Evolutionary conservation across 495 filamentous ascomycete species (phyloP).

Genomic region (Neurospora sp.): DNA sequence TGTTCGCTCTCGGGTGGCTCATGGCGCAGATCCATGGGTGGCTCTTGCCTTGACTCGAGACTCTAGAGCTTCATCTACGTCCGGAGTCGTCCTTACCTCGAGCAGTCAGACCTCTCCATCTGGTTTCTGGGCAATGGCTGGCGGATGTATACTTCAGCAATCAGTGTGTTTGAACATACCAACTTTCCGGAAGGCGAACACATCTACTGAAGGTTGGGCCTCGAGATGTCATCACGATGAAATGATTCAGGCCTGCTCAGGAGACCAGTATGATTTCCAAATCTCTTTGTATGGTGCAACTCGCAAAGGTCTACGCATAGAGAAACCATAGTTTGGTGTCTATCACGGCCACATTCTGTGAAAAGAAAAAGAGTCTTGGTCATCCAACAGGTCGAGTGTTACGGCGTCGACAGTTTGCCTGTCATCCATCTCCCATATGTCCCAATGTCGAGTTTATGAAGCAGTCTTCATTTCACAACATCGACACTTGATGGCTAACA

Average conservation of each 20-base stretch:
- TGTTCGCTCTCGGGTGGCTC: background rate
- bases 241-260: background rate
- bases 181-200: slow-evolving; percentile 76
- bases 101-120: no score
- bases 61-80: background rate
- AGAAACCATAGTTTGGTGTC: background rate
- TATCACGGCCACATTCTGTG: background rate
- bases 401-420: background rate
- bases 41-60: background rate
- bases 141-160: no score
- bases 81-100: no score
- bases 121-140: no score
- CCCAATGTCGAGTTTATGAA: background rate
- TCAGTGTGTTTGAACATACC: slow-evolving; percentile 8
- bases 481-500: background rate
- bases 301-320: background rate
- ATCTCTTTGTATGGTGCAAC: background rate
- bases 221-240: slow-evolving; percentile 35
- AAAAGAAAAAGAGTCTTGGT: background rate
- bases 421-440: background rate
- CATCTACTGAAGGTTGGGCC: slow-evolving; percentile 76
- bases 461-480: background rate
- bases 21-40: background rate
- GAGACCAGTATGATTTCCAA: background rate
- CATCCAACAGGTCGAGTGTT: background rate